Evolutionary conservation across 2,329 filamentous ascomycete genomes (phyloP), one percentile per base, ranked within the genome.

Genomic region (Periconia digitata): DNA sequence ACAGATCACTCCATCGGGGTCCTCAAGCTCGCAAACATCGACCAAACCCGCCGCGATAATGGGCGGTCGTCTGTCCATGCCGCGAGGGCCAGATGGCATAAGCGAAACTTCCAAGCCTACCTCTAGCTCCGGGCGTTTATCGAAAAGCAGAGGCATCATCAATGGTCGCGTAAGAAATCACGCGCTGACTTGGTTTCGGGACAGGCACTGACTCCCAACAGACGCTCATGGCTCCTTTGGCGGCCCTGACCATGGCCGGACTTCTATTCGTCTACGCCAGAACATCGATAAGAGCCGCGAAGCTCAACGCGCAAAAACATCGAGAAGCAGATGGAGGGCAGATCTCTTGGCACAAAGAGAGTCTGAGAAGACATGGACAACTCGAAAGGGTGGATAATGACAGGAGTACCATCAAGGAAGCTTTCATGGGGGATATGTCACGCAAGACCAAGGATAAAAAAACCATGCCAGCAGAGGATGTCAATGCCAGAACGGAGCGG

Each of bases 281-380:
- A 43, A 85, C 80, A 8, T 85, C 81, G 20, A 88, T 89, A 53
- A 76, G 79, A 51, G 81, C 84, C 20, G 86, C 86, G 2, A 86
- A 86, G 58, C 75, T 80, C 40, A 86, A 87, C 54, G 85, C 85
- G 0, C 77, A 83, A 56, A 73, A 75, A 52, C 79, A 83, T 44
- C 73, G 83, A 40, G 78, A 83, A 56, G 79, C 78, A 34, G 80
- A 83, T 51, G 80, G 78, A 22, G 81, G 79, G 44, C 79, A 74
- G 70, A 80, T 75, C 53, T 77, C 63, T 61, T 82, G 75, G 76
- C 66, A 78, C 43, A 80, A 81, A 47, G 80, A 84, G 70, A 77
- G 70, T 55, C 58, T 79, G 55, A 71, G 81, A 48, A 63, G 79
- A 44, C 80, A 83, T 68, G 79, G 79, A 12, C 66, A 71, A 44